Evolutionary conservation across 164 flowering plant species (phyloP), one percentile per base, ranked within the genome.

Genomic region (Macadamia tetraphylla): DNA sequence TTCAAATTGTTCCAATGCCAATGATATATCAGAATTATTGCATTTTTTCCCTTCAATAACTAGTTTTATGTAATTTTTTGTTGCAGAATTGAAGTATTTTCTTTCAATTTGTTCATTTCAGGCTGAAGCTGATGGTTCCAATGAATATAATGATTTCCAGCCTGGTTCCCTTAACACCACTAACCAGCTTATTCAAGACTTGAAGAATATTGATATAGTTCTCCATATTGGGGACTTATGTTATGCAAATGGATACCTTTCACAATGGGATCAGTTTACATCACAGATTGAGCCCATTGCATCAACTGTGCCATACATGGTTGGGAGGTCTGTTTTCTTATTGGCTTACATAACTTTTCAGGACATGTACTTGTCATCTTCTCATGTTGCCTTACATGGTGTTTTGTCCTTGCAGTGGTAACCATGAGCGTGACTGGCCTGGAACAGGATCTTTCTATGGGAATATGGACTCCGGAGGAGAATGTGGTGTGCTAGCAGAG

Each of bases 351-450:
- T 46, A 46, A 46, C 51, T 46, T 46, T 4, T 46, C 13, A 11
- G 9, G 13, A 9, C 48, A 43, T 46, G 51, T 46, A 46, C 51
- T 46, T 11, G 7, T 46, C 13, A 8, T 46, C 51, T 46, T 46
- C 12, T 46, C 9, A 46, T 46, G 1, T 46, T 46, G 13, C 9
- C 9, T 46, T 8, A 1, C 51, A n/a, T n/a, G 46, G 14, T 71
- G 32, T 43, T 64, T 74, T 75, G 8, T 66, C 17, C 49, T 64
- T 76, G 15, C 81, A 87, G 94, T 67, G 94, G 94, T 15, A 88
- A 88, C 79, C 94, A 88, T 64, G 94, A 88, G 75, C 82, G 89
- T 29, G 91, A 85, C 75, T 87, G 89, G 89, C 89, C 94, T 1
- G 81, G 72, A 2, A 64, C 89, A 31, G 90, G 89, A 56, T 88